phyloP scores from a whole-genome alignment of 176 grass and related monocot genomes.

The Oryza australiensis region DNA sequence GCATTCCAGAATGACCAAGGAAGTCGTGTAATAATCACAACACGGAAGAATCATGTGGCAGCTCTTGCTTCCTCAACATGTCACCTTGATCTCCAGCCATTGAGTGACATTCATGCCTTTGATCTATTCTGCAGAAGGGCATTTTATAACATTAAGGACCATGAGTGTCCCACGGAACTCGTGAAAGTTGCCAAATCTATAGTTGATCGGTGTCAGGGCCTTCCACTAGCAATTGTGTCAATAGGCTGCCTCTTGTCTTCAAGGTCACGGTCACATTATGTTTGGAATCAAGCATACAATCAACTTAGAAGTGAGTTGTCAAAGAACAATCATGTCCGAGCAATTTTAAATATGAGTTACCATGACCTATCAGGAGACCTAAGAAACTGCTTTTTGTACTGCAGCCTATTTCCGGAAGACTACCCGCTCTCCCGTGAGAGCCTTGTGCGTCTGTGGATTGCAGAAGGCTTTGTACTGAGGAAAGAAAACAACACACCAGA shows the following conservation, averaged over 20 bases:
- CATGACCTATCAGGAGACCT: slow-evolving; percentile 33
- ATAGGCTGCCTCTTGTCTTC: slow-evolving; percentile 55
- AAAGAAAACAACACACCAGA: slow-evolving; percentile 29
- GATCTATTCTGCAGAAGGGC: slow-evolving; percentile 47
- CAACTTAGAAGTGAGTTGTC: slow-evolving; percentile 48
- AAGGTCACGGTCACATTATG: neutral
- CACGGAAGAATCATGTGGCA: slow-evolving; percentile 47
- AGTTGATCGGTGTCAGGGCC: slow-evolving; percentile 55
- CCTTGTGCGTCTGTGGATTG: slow-evolving; percentile 31
- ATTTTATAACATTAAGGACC: slow-evolving; percentile 29
- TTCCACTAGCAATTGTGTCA: slow-evolving; percentile 45
- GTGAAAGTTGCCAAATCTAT: slow-evolving; percentile 37
- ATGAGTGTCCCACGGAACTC: slow-evolving; percentile 41
- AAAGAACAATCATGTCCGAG: slow-evolving; percentile 32
- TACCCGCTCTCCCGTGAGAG: slow-evolving; percentile 5
- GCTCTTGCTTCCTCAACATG: slow-evolving; percentile 25
- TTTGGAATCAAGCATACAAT: slow-evolving; percentile 53
- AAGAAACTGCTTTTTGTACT: slow-evolving; percentile 38
- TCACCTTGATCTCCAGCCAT: slow-evolving; percentile 21
- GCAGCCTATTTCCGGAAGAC: slow-evolving; percentile 41
- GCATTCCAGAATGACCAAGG: slow-evolving; percentile 30
- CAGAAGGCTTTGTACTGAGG: slow-evolving; percentile 33
- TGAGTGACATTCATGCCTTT: slow-evolving; percentile 9
- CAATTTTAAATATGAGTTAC: slow-evolving; percentile 39
- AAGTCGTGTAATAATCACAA: slow-evolving; percentile 62